Percentiles rank a stretch among this genome's conserved stretches.
Evolutionary conservation across 139 green algal genomes (phyloP).

Genomic region (Volvox reticuliferus): DNA sequence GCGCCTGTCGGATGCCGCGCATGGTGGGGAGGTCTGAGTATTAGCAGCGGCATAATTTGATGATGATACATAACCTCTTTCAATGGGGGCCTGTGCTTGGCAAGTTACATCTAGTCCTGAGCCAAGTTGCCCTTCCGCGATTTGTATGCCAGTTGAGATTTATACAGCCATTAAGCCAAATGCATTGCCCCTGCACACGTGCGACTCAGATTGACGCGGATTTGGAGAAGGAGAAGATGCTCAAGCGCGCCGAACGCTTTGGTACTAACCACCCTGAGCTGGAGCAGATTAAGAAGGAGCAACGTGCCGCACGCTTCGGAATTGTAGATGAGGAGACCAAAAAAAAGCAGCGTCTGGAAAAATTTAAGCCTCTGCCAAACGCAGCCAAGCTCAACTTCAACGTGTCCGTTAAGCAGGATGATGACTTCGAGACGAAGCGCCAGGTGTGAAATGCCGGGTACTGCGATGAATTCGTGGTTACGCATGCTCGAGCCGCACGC

Average conservation of each 20-base stretch:
- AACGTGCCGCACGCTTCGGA: conserved; percentile 53
- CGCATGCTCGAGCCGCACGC: too few relatives aligned
- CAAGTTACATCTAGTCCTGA: too few relatives aligned
- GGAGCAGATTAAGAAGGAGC: conserved; percentile 44
- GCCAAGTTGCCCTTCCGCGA: too few relatives aligned
- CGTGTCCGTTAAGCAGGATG: conserved; percentile 27
- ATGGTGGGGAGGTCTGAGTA: too few relatives aligned
- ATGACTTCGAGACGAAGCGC: conserved; percentile 38
- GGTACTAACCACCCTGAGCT: conserved; percentile 46
- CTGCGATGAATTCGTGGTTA: too few relatives aligned
- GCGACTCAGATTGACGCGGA: conserved; percentile 39
- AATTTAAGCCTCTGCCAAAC: conserved; percentile 47
- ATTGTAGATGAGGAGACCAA: conserved; percentile 54
- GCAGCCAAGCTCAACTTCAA: conserved; percentile 18
- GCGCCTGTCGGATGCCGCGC: too few relatives aligned
- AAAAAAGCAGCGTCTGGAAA: conserved; percentile 51
- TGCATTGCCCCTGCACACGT: too few relatives aligned
- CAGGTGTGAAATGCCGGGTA: conserved; percentile 3
- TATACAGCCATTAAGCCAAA: too few relatives aligned
- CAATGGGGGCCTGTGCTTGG: too few relatives aligned
- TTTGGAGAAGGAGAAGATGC: conserved; percentile 60
- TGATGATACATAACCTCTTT: too few relatives aligned
- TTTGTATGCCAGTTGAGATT: too few relatives aligned
- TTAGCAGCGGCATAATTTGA: too few relatives aligned
- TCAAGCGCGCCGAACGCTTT: conserved; percentile 56